Base-by-base conservation (phyloP, 2,329 filamentous ascomycete genomes). In the Aspergillus uvarum region DNA sequence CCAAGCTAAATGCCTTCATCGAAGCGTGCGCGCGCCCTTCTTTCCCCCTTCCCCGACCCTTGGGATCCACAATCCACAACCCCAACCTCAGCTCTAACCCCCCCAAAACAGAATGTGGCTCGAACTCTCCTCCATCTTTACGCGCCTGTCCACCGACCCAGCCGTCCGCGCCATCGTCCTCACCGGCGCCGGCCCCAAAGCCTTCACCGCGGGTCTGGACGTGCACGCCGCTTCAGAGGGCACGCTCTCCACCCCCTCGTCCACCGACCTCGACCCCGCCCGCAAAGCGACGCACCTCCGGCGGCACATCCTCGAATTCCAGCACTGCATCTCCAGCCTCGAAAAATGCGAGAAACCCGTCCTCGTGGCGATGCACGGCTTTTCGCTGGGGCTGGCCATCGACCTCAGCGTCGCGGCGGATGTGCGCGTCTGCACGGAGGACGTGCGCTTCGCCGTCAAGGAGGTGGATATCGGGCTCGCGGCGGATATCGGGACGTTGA, bases 261-360 rank as follows among this genome's bases (percentile, higher is more conserved):
- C n/a, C n/a, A 19, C 2, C 16, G 54, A 44, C n/a, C n/a, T 60
- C 11, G 92, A 96, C 72, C 73, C 81, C 0, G 89, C 89, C 2
- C 84, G 91, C 64, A 85, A 80, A 65, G 88, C 89, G 0, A 81
- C 82, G 38, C 69, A 70, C 4, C 69, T 93, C 53, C 84, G 90
- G 52, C 83, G 87, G 32, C 84, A 91, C 73, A 88, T 98, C 59
- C 76, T 83, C 62, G 87, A 91, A 63, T 96, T 97, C 74, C 95
- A 99, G 76, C 83, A 84, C 54, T 89, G 87, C 69, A 87, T 99
- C 63, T 83, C 82, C 1, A 83, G 87, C 14, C 80, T 96, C 56
- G 94, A 97, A 74, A 87, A 84, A 67, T 98, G 94, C 77, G 90
- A 95, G 78, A 98, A 98, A 78, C 92, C 92, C 62, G 91, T 97